A percentile compares a stretch with the other conserved stretches of the same genome.
Evolutionary conservation across 306 rosid species (phyloP).

Genomic region (Luffa acutangula): DNA sequence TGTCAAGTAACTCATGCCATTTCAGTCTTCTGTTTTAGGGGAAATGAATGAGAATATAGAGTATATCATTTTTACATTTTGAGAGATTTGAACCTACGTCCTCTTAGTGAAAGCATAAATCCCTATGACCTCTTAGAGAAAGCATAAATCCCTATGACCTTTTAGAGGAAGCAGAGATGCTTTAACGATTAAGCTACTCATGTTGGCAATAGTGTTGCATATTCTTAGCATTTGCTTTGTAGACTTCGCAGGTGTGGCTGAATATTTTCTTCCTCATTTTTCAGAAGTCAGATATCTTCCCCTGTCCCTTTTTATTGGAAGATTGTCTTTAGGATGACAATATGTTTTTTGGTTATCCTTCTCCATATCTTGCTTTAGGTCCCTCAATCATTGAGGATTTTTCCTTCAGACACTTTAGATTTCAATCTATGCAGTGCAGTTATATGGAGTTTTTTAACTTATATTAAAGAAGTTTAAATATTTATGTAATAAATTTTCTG

Average conservation of each 20-base stretch:
- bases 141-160: neutral
- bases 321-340: neutral
- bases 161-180: neutral
- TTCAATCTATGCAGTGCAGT: neutral
- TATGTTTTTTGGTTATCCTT: neutral
- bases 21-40: neutral
- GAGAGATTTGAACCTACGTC: neutral
- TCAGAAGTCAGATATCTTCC: neutral
- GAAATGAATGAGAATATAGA: neutral
- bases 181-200: neutral
- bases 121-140: neutral
- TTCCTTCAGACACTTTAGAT: neutral
- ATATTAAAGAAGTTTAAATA: neutral
- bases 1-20: neutral
- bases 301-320: neutral
- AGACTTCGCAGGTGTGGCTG: neutral
- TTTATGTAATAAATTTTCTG: neutral
- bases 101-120: too few species aligned
- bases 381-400: neutral
- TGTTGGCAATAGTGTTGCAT: neutral
- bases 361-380: neutral
- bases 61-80: neutral
- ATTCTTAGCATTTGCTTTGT: neutral
- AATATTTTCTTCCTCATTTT: neutral
- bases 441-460: neutral